Conservation (phyloP, 345 rosid genomes). For the Murraya koenigii region DNA sequence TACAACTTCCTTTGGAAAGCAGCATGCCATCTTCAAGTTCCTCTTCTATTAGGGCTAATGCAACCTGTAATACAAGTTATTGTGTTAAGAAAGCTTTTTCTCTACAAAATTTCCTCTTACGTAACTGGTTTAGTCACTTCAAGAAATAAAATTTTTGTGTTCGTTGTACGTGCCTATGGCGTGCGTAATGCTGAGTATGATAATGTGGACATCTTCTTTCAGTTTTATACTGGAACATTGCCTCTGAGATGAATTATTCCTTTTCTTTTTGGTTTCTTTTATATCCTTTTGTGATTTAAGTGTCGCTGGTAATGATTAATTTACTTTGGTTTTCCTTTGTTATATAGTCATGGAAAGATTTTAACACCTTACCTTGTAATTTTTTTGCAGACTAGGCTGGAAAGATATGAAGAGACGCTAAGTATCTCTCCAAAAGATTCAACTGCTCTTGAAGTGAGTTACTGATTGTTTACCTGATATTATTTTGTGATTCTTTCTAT, state of each 20-base stretch:
- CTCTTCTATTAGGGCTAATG: not conserved
- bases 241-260: not conserved
- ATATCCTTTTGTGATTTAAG: not conserved
- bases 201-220: not conserved
- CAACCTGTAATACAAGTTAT: not conserved
- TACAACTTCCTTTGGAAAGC: not conserved
- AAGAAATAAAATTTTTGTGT: not conserved
- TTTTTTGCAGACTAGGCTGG: constrained; percentile 66
- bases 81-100: not conserved
- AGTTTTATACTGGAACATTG: not conserved
- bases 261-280: not conserved
- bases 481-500: not conserved
- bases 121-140: not conserved
- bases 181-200: not conserved
- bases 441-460: constrained; percentile 80
- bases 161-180: not conserved
- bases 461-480: not conserved
- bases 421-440: constrained; percentile 61
- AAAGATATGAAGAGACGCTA: constrained; percentile 65
- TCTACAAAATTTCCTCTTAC: not conserved
- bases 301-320: not conserved
- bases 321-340: not conserved
- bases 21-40: not conserved
- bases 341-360: not conserved
- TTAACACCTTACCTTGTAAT: constrained; percentile 8